Evolutionary conservation across 2,329 filamentous ascomycete genomes (phyloP).

Genomic region (Aotearoamyces nothofagi): DNA sequence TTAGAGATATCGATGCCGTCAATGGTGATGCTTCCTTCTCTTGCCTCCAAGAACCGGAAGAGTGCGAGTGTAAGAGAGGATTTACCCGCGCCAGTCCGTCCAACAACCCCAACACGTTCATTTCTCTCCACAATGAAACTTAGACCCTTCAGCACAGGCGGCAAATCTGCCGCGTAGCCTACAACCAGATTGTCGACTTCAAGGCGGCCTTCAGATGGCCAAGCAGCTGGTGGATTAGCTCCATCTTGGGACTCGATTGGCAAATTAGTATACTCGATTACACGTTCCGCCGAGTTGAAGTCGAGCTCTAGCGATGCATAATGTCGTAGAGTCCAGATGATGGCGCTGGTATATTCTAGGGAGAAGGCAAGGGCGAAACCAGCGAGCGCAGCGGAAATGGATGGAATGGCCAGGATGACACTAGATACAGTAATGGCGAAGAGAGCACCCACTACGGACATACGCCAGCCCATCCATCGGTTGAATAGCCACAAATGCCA

Average conservation of each 20-base stretch:
- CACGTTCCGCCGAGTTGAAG: constrained; percentile 65
- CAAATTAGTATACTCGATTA: constrained; percentile 60
- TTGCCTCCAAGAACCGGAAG: constrained; percentile 62
- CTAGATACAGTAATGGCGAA: constrained; percentile 52
- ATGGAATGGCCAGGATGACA: constrained; percentile 43
- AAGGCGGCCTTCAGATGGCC: constrained; percentile 60
- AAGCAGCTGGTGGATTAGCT: constrained; percentile 46
- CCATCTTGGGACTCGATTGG: constrained; percentile 51
- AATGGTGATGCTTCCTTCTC: constrained; percentile 49
- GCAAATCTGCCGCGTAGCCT: constrained; percentile 54
- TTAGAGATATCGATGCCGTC: constrained; percentile 63
- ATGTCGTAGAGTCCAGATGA: constrained; percentile 51
- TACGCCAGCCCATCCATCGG: constrained; percentile 62
- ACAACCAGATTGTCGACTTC: constrained; percentile 62
- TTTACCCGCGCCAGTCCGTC: constrained; percentile 66
- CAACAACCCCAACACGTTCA: constrained; percentile 62
- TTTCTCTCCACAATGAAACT: constrained; percentile 51
- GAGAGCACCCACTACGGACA: constrained; percentile 51
- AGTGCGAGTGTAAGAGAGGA: constrained; percentile 60
- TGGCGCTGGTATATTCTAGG: constrained; percentile 47
- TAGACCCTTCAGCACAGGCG: constrained; percentile 54
- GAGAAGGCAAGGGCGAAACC: constrained; percentile 66
- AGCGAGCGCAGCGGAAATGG: constrained; percentile 53
- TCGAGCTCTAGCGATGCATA: constrained; percentile 61
- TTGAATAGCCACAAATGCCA: constrained; percentile 61